Evolutionary conservation across 2,329 filamentous ascomycete species (phyloP), one percentile per base, ranked within the genome.

Genomic region (Raffaelea ambrosiae): DNA sequence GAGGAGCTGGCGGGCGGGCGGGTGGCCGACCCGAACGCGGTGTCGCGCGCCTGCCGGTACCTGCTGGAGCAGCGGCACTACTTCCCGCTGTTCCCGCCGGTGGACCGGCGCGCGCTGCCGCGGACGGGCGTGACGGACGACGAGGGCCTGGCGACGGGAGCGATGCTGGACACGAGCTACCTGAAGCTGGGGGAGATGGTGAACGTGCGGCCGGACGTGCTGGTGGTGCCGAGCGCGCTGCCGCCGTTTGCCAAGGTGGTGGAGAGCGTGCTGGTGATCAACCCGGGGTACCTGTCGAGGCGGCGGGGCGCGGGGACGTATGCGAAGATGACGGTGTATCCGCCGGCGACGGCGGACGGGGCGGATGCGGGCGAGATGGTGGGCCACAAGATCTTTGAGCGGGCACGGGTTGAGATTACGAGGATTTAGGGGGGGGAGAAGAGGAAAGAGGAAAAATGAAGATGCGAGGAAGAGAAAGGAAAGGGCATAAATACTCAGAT

Each of bases 161-260:
- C 88, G 1, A 83, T 84, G 71, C 63, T 97, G 45, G 93, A 98
- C 64, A 69, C 87, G 19, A 83, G 83, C 53, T 95, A 93, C 65
- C 62, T 94, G 55, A 91, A 93, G 67, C 68, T 97, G 18, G 89
- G 88, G 18, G 93, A 97, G 66, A 95, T 95, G 81, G 76, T 93
- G 58, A 86, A 85, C 53, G 85, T 89, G 3, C 73, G 83, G 46
- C 93, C 90, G 0, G 93, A 98, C 65, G 74, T 97, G 35, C 66
- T 97, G 59, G 72, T 97, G 43, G 72, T 86, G 42, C 91, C 93
- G 2, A 95, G 88, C 59, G 77, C 84, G 42, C 66, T 97, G 56
- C 86, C 86, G 21, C 84, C 89, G 3, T 95, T 94, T 71, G 86
- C 88, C 36, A 94, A 87, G 79, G 88, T 96, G 39, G 83, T 97